Evolutionary conservation across 371 early-diverging fungal species (phyloP), one percentile per base, ranked within the genome.

Genomic region (Coemansia sp.): DNA sequence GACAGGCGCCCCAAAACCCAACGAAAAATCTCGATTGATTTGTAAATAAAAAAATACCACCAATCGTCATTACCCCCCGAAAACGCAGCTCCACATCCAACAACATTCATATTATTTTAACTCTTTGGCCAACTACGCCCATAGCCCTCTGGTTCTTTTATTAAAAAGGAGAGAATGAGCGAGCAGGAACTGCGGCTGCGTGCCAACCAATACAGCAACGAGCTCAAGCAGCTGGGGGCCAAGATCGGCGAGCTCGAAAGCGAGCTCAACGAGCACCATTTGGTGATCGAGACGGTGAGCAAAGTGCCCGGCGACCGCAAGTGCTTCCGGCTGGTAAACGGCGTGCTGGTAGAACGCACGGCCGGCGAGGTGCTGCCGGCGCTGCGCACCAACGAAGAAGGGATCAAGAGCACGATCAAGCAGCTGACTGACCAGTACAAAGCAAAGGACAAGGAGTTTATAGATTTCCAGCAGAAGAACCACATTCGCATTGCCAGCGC

Each of bases 231-330:
- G 37, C 75, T 97, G 24, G 92, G 95, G 11, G 85, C 85, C 68
- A 97, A 96, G 83, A 84, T 95, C 60, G 94, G 95, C 34, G 97
- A 96, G 77, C 84, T 97, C 37, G 98, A 97, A 77, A 83, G 87
- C 64, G 95, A 97, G 77, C 82, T 87, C 7, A 97, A 95, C 69
- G 98, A 97, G 80, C 97, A 97, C 85, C 93, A 92, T 55, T 86
- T 95, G 52, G 98, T 97, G 9, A 88, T 96, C 66, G 94, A 97
- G 57, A 94, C 97, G 12, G 87, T 97, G 63, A 76, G 83, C 36
- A 92, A 93, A 29, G 81, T 95, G 69, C 85, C 89, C 39, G 82
- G 77, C 40, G 88, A 87, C 56, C 87, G 98, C 60, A 96, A 94
- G 80, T 94, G 95, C 74, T 95, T 92, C 80, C 86, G 96, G 47